Base-by-base conservation (phyloP, 2,329 filamentous ascomycete species). In the Plectosphaerella cucumerina region DNA sequence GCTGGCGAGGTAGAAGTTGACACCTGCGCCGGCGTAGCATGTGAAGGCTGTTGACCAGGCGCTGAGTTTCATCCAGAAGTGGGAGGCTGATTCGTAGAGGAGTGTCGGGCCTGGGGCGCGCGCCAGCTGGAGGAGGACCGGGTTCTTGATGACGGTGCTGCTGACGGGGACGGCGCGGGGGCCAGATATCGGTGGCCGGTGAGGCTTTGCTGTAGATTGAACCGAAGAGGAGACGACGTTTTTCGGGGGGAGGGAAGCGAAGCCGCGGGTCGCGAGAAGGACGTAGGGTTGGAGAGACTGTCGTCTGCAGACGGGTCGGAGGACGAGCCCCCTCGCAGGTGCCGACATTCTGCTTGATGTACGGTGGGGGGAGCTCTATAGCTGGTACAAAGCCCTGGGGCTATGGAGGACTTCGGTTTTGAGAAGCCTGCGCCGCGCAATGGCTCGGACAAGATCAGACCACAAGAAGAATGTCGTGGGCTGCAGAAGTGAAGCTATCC, bases 1-100 rank as follows among this genome's bases (percentile, higher is more conserved):
- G 41, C 74, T 78, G 14, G 76, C 66, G 49, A 69, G 64, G 60
- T 74, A 76, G 56, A 75, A 76, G 62, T 80, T 78, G 58, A 75
- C 71, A 44, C 70, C 66, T 2, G 76, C 73, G 59, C 77, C 82
- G 35, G 65, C 58, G 51, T 81, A 71, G 64, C 77, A 81, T 60
- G 80, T 78, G 20, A 73, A 53, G 2, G 78, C 78, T 22, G 80
- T 76, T 14, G 70, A 65, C 65, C 85, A 84, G 61, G 81, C 81
- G 44, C 80, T 78, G 57, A 80, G 62, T 55, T 86, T 76, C 65
- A 84, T 86, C 67, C 76, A 75, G 51, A 78, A 78, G 60, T 88
- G 84, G 1, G 83, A 82, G 14, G 82, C 82, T 1, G 80, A 78
- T 59, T 85, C 74, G 70, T 87, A 90, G 42, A 90, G 72, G 3